A percentile compares a stretch with the other conserved stretches of the same genome.
These are phyloP conservation scores for Xerocomus amazonicus DNA, from an alignment of 1,284 basidiomycete genomes.

Conservation along the genomic window DNA sequence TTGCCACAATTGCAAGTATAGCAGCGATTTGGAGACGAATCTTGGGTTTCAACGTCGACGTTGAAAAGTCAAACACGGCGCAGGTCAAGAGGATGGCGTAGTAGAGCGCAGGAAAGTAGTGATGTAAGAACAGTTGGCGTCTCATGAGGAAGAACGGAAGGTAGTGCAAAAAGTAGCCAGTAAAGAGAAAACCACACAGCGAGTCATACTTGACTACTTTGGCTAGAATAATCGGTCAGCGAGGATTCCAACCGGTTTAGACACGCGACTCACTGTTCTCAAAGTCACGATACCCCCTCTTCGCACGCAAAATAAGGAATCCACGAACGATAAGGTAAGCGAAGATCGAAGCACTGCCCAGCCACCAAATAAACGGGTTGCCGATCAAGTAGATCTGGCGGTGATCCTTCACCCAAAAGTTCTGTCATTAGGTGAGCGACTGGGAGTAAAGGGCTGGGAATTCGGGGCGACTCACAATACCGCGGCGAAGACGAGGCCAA, in stretches of 20 bases:
- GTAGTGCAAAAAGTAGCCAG: constrained; percentile 95
- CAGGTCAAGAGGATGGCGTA: constrained; percentile 84
- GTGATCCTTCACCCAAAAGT: constrained; percentile 98
- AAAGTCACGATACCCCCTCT: constrained; percentile 90
- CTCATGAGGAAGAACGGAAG: constrained; percentile 96
- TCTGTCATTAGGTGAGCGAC: constrained; percentile 42
- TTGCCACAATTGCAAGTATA: constrained; percentile 65
- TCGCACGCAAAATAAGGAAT: constrained; percentile 81
- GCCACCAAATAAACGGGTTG: constrained; percentile 92
- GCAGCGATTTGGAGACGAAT: constrained; percentile 78
- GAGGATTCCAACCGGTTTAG: neutral
- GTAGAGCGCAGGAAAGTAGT: constrained; percentile 95
- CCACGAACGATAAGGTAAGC: constrained; percentile 69
- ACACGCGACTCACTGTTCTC: constrained; percentile 70
- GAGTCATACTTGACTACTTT: constrained; percentile 91
- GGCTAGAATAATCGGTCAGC: constrained; percentile 43
- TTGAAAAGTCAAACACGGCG: constrained; percentile 81
- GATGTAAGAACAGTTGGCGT: constrained; percentile 94
- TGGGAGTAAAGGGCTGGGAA: neutral
- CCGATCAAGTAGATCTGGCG: constrained; percentile 94
- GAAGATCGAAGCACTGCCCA: constrained; percentile 69
- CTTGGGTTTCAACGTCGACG: constrained; percentile 73
- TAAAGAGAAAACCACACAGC: constrained; percentile 85
- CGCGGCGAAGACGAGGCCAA: constrained; percentile 88
- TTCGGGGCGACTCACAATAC: constrained; percentile 69